Evolutionary conservation across 805 yeast genomes (phyloP).

Genomic region (Starmerella riodocensis): DNA sequence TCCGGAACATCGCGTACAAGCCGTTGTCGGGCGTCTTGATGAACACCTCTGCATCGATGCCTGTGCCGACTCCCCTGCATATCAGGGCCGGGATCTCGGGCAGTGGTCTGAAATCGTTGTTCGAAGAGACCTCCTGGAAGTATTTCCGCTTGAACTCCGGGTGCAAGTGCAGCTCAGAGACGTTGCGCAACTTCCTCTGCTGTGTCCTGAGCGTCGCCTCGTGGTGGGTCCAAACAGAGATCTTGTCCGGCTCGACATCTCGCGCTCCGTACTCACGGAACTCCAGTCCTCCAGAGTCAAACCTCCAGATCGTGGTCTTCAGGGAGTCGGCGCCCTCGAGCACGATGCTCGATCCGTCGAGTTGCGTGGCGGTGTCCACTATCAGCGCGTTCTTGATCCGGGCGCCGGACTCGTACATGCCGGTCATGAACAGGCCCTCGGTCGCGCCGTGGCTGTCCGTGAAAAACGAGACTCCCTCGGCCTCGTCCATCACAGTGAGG

Average conservation of each 20-base stretch:
- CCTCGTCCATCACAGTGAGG: conserved; percentile 5
- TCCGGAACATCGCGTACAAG: conserved; percentile 15
- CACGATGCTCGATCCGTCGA: conserved; percentile 6
- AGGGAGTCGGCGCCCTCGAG: conserved; percentile 3
- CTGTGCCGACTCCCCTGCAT: conserved; percentile 12
- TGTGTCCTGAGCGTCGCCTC: conserved; percentile 6
- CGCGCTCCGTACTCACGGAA: conserved; percentile 12
- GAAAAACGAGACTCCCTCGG: conserved; percentile 4
- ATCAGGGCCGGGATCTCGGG: conserved; percentile 12
- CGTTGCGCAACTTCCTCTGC: neutral
- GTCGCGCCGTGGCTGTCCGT: conserved; percentile 12
- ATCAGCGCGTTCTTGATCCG: conserved; percentile 6
- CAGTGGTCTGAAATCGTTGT: conserved; percentile 13
- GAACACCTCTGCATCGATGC: conserved; percentile 17
- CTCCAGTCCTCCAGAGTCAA: conserved; percentile 12
- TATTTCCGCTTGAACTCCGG: conserved; percentile 7
- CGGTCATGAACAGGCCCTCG: conserved; percentile 12
- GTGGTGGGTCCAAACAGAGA: neutral
- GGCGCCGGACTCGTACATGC: conserved; percentile 1
- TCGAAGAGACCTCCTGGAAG: conserved; percentile 7
- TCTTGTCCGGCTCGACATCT: conserved; percentile 1
- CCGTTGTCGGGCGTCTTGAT: conserved; percentile 17
- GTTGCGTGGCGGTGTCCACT: conserved; percentile 9
- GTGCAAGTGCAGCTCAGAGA: neutral
- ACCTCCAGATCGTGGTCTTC: conserved; percentile 11